Conservation (phyloP, 2,329 filamentous ascomycete genomes). For the Seiridium cupressi region DNA sequence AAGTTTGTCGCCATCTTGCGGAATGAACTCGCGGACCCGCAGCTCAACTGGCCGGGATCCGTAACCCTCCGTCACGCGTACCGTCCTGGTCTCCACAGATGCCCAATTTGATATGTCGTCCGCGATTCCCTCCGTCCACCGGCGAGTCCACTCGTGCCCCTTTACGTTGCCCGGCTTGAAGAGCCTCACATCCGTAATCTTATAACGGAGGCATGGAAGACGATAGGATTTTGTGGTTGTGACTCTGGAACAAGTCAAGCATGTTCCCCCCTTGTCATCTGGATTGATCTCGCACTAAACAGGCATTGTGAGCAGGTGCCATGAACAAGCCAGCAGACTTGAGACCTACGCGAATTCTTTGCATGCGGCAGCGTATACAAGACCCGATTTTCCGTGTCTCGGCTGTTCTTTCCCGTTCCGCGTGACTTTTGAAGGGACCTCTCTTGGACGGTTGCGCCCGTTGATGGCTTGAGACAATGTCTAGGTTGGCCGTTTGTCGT, state of each 20-base stretch:
- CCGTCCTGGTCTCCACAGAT: conserved; percentile 45
- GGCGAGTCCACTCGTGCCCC: conserved; percentile 57
- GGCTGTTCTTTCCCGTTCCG: conserved; percentile 52
- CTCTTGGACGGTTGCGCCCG: conserved; percentile 38
- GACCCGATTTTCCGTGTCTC: conserved; percentile 56
- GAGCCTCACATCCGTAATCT: conserved; percentile 56
- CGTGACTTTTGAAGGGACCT: conserved; percentile 54
- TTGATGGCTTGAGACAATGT: conserved; percentile 32
- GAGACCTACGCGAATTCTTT: conserved; percentile 56
- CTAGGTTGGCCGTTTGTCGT: conserved; percentile 22
- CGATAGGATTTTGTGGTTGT: conserved; percentile 48
- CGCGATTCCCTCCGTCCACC: conserved; percentile 55
- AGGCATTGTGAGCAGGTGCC: conserved; percentile 12
- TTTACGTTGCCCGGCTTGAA: conserved; percentile 59
- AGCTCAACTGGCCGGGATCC: conserved; percentile 46
- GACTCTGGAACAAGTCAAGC: conserved; percentile 53
- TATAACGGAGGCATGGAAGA: conserved; percentile 59
- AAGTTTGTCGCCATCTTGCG: conserved; percentile 54
- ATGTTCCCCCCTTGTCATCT: conserved; percentile 44
- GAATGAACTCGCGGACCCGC: conserved; percentile 52
- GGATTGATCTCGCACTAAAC: conserved; percentile 51
- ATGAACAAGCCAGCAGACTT: not conserved
- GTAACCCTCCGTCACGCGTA: conserved; percentile 54
- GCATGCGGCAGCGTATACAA: conserved; percentile 61
- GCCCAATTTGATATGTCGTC: conserved; percentile 58